These are phyloP conservation scores for Exserohilum turcica DNA, from an alignment of 2,329 filamentous ascomycete species.

Conservation along the genomic window DNA sequence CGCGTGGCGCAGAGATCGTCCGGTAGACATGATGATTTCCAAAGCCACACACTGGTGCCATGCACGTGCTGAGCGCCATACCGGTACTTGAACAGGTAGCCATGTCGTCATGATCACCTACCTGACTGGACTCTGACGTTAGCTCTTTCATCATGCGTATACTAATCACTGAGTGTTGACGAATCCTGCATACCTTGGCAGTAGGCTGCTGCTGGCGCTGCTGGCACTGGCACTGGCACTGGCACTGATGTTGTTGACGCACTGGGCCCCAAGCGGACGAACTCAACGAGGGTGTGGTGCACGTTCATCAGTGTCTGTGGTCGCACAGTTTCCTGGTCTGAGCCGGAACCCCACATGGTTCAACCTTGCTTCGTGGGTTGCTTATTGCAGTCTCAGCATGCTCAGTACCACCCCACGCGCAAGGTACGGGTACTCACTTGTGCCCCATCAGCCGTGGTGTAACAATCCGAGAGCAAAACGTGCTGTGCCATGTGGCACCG, in stretches of 20 bases:
- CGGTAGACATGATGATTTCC: conserved; percentile 1
- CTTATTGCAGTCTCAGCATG: conserved; percentile 2
- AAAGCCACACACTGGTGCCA: background rate
- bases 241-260: background rate
- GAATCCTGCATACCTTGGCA: background rate
- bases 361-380: conserved; percentile 2
- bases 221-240: too few species aligned
- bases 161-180: background rate
- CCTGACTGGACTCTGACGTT: background rate
- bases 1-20: background rate
- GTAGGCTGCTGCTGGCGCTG: background rate
- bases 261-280: background rate
- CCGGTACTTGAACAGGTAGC: background rate
- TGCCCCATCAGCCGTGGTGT: background rate
- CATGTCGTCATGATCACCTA: background rate
- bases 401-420: conserved; percentile 9
- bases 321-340: background rate
- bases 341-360: conserved; percentile 5
- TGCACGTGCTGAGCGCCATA: conserved; percentile 1
- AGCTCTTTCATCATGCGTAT: background rate
- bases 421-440: conserved; percentile 10
- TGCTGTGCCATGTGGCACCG: conserved; percentile 5
- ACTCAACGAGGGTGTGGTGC: background rate
- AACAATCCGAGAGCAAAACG: background rate
- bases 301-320: background rate